Conservation (phyloP, 805 yeast species). For the Groenewaldozyma tartarivorans region DNA sequence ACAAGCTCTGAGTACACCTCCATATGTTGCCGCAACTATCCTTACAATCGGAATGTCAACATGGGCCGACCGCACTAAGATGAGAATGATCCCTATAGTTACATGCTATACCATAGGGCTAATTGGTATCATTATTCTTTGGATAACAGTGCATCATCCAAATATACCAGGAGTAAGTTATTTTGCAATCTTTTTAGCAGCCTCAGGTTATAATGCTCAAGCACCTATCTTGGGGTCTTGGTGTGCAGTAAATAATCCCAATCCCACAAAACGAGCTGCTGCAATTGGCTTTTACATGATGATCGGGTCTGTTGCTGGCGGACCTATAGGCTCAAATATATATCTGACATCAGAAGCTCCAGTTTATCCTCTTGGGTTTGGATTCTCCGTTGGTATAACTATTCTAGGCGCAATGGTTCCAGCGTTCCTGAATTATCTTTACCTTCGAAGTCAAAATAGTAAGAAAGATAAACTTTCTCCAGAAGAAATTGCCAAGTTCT, state of each 20-base stretch:
- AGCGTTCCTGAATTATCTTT: constrained; percentile 5
- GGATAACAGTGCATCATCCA: constrained; percentile 17
- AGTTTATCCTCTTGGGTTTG: constrained; percentile 18
- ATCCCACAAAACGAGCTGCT: constrained; percentile 22
- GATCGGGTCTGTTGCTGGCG: constrained; percentile 25
- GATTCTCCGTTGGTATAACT: constrained; percentile 11
- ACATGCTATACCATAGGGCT: constrained; percentile 11
- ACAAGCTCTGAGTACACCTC: constrained; percentile 41
- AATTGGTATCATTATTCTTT: constrained; percentile 19
- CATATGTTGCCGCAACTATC: constrained; percentile 32
- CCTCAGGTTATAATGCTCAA: constrained; percentile 21
- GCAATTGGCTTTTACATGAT: constrained; percentile 23
- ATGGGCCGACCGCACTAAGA: constrained; percentile 31
- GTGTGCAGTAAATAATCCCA: constrained; percentile 23
- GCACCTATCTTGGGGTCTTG: constrained; percentile 20
- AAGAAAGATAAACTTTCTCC: constrained; percentile 10
- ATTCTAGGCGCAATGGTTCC: constrained; percentile 12
- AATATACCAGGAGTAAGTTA: constrained; percentile 20
- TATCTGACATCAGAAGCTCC: constrained; percentile 21
- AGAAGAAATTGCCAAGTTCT: no score
- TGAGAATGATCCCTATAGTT: constrained; percentile 18
- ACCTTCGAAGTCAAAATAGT: constrained; percentile 16
- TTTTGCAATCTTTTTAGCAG: constrained; percentile 21
- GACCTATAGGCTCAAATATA: constrained; percentile 25
- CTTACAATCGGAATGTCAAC: constrained; percentile 35